A percentile compares a stretch with the other conserved stretches of the same genome.
Conservation (phyloP, 1,139 yeast species). For the Insectozyma bohioensis region DNA sequence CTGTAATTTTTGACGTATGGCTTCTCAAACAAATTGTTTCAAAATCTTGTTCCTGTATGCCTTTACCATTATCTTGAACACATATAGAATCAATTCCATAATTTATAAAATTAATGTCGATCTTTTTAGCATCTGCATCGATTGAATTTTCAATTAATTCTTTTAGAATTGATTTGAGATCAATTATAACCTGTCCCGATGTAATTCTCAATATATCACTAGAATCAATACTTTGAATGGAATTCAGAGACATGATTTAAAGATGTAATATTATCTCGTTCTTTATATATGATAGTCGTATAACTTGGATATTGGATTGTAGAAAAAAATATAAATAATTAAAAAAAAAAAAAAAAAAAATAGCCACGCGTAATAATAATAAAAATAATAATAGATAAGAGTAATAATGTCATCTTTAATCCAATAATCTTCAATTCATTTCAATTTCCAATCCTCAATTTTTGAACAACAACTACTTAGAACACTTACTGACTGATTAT, state of each 20-base stretch:
- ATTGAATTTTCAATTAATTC: slow-evolving; percentile 85
- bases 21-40: slow-evolving; percentile 65
- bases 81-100: slow-evolving; percentile 75
- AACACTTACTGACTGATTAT: too few relatives aligned
- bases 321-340: background rate
- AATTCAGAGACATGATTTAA: slow-evolving; percentile 4
- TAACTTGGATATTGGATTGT: background rate
- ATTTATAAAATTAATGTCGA: slow-evolving; percentile 66
- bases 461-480: too few relatives aligned
- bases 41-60: slow-evolving; percentile 62
- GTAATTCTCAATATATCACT: slow-evolving; percentile 71
- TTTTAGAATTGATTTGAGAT: slow-evolving; percentile 72
- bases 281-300: background rate
- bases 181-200: slow-evolving; percentile 90
- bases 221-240: slow-evolving; percentile 36
- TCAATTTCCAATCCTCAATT: too few relatives aligned
- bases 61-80: slow-evolving; percentile 76
- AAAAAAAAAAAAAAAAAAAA: background rate
- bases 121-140: slow-evolving; percentile 69
- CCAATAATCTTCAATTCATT: too few relatives aligned
- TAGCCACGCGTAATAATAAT: slow-evolving; percentile 3
- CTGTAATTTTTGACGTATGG: slow-evolving; percentile 72
- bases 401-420: too few relatives aligned
- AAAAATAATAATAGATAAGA: too few relatives aligned
- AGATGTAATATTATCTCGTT: background rate